Evolutionary conservation across 305 asterid genomes (phyloP).

Genomic region (Plantago lanceolata): DNA sequence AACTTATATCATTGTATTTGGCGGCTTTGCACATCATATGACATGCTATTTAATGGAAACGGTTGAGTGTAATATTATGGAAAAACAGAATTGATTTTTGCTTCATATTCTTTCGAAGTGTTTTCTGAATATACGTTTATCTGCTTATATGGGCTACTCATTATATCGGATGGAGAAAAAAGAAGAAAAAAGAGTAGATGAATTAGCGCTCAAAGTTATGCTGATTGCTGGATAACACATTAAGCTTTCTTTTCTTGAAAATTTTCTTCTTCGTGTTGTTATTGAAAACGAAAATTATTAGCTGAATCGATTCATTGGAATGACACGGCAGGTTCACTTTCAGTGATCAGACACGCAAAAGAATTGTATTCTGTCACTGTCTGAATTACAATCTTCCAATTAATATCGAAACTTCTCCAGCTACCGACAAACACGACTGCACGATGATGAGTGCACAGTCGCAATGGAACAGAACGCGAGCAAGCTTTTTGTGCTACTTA

Average conservation of each 20-base stretch:
- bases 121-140: too few species aligned
- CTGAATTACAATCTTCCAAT: constrained; percentile 43
- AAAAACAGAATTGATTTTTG: constrained; percentile 1
- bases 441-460: constrained; percentile 31
- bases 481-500: constrained; percentile 11
- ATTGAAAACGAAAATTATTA: too few species aligned
- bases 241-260: too few species aligned
- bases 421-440: constrained; percentile 44
- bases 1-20: constrained; percentile 3
- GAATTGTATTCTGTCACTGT: constrained; percentile 67
- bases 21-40: background rate
- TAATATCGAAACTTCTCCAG: constrained; percentile 29
- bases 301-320: too few species aligned
- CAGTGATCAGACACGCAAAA: constrained; percentile 60
- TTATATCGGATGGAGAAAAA: too few species aligned
- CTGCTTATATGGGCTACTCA: too few species aligned
- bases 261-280: too few species aligned
- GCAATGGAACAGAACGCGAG: constrained; percentile 39
- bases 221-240: too few species aligned
- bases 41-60: background rate
- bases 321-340: too few species aligned
- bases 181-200: too few species aligned
- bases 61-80: constrained; percentile 2
- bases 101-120: too few species aligned
- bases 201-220: too few species aligned